Evolutionary conservation across 352 stramenopile genomes (phyloP).

Genomic region (Thalassiosira ordinaria): DNA sequence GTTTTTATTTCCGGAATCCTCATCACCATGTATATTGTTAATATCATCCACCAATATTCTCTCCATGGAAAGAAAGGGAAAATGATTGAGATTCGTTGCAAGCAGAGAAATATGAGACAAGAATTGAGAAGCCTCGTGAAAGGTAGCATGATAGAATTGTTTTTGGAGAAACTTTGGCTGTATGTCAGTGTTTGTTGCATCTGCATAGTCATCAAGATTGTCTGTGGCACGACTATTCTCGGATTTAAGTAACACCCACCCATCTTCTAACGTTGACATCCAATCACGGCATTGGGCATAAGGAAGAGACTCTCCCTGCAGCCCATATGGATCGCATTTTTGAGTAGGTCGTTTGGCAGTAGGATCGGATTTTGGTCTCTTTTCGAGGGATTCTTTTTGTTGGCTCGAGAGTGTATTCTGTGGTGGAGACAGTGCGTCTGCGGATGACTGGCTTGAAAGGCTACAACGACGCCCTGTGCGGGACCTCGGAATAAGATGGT

Average conservation of each 20-base stretch:
- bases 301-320: slow-evolving; percentile 47
- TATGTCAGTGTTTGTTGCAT: not conserved
- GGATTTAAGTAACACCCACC: slow-evolving; percentile 45
- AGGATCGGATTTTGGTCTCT: slow-evolving; percentile 37
- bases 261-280: slow-evolving; percentile 42
- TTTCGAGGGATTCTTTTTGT: slow-evolving; percentile 4
- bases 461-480: not conserved
- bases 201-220: not conserved
- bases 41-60: slow-evolving; percentile 55
- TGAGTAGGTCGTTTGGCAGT: slow-evolving; percentile 49
- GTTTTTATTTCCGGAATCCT: too few relatives aligned
- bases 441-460: too few relatives aligned
- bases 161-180: slow-evolving; percentile 47
- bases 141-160: slow-evolving; percentile 52
- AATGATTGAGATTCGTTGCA: slow-evolving; percentile 58
- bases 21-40: slow-evolving; percentile 28
- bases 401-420: not conserved
- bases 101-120: slow-evolving; percentile 42
- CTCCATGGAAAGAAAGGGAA: slow-evolving; percentile 54
- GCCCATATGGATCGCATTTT: slow-evolving; percentile 63
- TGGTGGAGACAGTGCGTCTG: not conserved
- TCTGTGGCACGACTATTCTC: slow-evolving; percentile 3
- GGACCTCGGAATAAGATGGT: not conserved
- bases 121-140: slow-evolving; percentile 55
- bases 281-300: slow-evolving; percentile 30